Base-by-base conservation (phyloP, 2,329 filamentous ascomycete genomes). In the Emergomyces orientalis region DNA sequence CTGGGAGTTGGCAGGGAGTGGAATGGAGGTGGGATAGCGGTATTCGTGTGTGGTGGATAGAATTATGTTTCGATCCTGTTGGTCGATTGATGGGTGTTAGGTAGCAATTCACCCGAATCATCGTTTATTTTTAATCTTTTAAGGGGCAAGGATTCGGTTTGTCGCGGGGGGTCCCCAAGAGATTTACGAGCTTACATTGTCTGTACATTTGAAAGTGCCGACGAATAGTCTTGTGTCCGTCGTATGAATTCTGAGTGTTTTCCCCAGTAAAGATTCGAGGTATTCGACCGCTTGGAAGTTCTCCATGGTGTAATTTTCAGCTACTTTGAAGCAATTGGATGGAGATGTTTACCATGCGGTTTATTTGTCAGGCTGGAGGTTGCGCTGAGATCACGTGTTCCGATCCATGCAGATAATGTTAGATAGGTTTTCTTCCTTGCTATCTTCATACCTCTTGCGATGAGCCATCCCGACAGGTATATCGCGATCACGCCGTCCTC, bases 201-300 rank as follows among this genome's bases (percentile, higher is more conserved):
- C 94, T 37, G 92, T 97, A 79, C 94, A 99, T 77, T 95, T 97
- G 78, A 99, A 89, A 66, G 86, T 83, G 25, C 94, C 94, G 62
- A 91, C 85, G 75, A 97, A 99, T 74, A 96, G 86, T 64, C 94
- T 89, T 19, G 85, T 86, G 73, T 97, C 93, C 4, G 86, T 89
- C 17, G 88, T 90, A 69, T 89, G 84, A 62, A 97, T 79, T 63
- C 91, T 87, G 41, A 97, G 78, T 47, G 85, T 89, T 74, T 90
- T 90, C 74, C 89, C 89, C 60, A 96, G 80, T 59, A 95, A 84
- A 30, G 86, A 84, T 43, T 77, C 72, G 51, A 79, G 67, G 64
- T 77, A 79, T 59, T 71, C 68, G 27, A 72, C 69, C 62, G 75
- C 75, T 57, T 73, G 66, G 39, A 68, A 68, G 55, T 73, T 70